Evolutionary conservation across 2,329 filamentous ascomycete genomes (phyloP).

Genomic region (Alternaria sp.): DNA sequence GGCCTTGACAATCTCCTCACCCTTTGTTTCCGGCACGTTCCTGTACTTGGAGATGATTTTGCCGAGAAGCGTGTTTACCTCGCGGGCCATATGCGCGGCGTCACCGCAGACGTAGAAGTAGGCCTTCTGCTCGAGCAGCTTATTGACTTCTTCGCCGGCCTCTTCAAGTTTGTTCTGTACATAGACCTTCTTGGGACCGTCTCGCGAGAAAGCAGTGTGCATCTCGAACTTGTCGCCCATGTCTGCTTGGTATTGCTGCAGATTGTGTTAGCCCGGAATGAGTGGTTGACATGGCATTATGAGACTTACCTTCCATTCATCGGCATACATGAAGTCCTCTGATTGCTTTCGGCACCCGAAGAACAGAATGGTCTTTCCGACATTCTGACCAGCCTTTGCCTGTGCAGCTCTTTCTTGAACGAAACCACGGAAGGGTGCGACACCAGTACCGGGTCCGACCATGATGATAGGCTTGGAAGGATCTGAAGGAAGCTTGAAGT

Average conservation of each 20-base stretch:
- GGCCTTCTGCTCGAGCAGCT: conserved; percentile 82
- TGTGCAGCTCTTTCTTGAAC: conserved; percentile 90
- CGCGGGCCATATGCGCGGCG: conserved; percentile 94
- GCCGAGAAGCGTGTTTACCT: conserved; percentile 85
- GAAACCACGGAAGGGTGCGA: conserved; percentile 94
- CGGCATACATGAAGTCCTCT: conserved; percentile 93
- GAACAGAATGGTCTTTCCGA: conserved; percentile 90
- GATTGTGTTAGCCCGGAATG: conserved; percentile 19
- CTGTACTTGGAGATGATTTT: conserved; percentile 87
- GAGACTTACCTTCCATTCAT: conserved; percentile 85
- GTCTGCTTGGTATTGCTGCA: conserved; percentile 78
- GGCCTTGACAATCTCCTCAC: conserved; percentile 93
- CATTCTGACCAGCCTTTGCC: conserved; percentile 77
- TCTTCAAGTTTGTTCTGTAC: conserved; percentile 93
- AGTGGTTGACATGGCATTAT: conserved; percentile 9
- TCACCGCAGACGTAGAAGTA: conserved; percentile 99
- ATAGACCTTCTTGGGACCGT: conserved; percentile 87
- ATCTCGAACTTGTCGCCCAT: conserved; percentile 90
- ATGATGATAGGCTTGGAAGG: conserved; percentile 93
- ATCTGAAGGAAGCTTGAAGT: conserved; percentile 98
- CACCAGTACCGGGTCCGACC: conserved; percentile 94
- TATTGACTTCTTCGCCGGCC: conserved; percentile 81
- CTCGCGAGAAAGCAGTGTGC: conserved; percentile 93
- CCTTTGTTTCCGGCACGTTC: conserved; percentile 82
- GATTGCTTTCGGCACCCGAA: conserved; percentile 86